Base-by-base conservation (phyloP, 1,284 basidiomycete genomes). In the Ustilago loliicola region DNA sequence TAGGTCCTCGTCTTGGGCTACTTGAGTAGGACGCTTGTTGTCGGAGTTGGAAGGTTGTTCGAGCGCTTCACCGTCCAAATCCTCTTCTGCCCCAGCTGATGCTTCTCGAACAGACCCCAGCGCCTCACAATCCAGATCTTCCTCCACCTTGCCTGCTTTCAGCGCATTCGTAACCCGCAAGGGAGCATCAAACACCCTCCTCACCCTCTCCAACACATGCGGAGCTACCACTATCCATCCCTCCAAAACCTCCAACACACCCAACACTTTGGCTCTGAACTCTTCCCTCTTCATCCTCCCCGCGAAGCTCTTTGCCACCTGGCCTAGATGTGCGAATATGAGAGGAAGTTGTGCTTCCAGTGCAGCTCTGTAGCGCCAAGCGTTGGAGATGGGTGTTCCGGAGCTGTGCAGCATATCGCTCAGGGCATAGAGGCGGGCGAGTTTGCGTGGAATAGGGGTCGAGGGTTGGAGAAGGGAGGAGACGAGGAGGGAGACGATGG, bases 351-450 rank as follows among this genome's bases (percentile, higher is more conserved):
- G 71, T 3, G 61, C 25, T 50, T 82, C 77, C 7, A 86, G 57
- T 4, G 66, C 66, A 9, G 64, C 60, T 11, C 77, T 59, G 62
- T 81, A 84, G 29, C 65, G 36, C 79, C 78, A 86, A 19, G 94
- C 94, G 86, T 81, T 92, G 2, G 93, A 92, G 10, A 95, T 89
- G 3, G 94, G 89, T 5, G 92, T 92, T 42, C 94, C 95, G 2
- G 94, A 95, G 86, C 99, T 99, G 88, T 98, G 95, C 30, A 99
- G 89, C 73, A 99, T 97, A 84, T 99, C 97, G 82, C 95, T 98
- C 61, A 99, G 93, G 53, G 98, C 90, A 87, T 98, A 92, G 29
- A 99, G 90, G 9, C 97, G 91, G 7, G 97, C 94, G 55, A 99
- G 91, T 86, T 99, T 99, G 76, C 96, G 91, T 40, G 97, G 96